Base-by-base conservation (phyloP, 2,329 filamentous ascomycete genomes). In the Tolypocladium ophioglossoides region DNA sequence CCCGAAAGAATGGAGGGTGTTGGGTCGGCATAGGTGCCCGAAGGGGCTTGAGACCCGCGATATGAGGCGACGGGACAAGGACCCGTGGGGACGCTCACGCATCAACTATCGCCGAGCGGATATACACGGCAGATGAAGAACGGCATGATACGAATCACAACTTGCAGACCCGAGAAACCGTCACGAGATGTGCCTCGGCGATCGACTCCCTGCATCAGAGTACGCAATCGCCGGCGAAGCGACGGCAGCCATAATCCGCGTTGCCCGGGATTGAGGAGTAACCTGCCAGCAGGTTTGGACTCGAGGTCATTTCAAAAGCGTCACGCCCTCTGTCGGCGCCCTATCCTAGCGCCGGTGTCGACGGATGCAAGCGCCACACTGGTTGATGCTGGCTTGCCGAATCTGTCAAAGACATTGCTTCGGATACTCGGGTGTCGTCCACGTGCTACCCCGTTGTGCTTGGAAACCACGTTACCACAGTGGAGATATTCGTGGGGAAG, bases 1-100 rank as follows among this genome's bases (percentile, higher is more conserved):
- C 62, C 62, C 2, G 61, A 62, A 53, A 32, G 39, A 16, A 55
- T 58, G 55, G 56, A 62, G 27, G 59, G 52, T 4, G 48, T 57
- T 32, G 52, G 35, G 46, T 50, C 57, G n/a, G n/a, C n/a, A n/a
- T n/a, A n/a, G n/a, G n/a, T n/a, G n/a, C n/a, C n/a, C n/a, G n/a
- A n/a, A n/a, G n/a, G n/a, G n/a, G n/a, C n/a, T n/a, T n/a, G n/a
- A n/a, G n/a, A n/a, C n/a, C n/a, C n/a, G n/a, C n/a, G n/a, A n/a
- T n/a, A n/a, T n/a, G n/a, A n/a, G n/a, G n/a, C n/a, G n/a, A n/a
- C n/a, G n/a, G n/a, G n/a, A n/a, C n/a, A n/a, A n/a, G n/a, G n/a
- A n/a, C n/a, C n/a, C n/a, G n/a, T n/a, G n/a, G n/a, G n/a, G n/a
- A n/a, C n/a, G n/a, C n/a, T n/a, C n/a, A n/a, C n/a, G n/a, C n/a